phyloP scores from a whole-genome alignment of 176 grass and related monocot genomes.

The Carex kokanica region DNA sequence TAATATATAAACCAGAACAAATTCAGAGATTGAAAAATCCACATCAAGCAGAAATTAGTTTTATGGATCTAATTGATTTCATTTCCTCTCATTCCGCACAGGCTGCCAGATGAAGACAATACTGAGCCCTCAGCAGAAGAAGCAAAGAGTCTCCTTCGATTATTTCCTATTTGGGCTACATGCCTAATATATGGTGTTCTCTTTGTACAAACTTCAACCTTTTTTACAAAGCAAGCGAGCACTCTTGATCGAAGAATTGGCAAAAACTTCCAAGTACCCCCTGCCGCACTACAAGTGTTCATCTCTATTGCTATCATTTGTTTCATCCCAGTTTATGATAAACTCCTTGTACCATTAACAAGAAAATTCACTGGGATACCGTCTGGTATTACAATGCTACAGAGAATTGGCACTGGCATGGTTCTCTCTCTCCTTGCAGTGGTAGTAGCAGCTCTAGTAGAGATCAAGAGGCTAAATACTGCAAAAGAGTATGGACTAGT shows the following conservation, averaged over 20 bases:
- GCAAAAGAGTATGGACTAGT: constrained; percentile 40
- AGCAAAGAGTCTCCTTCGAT: constrained; percentile 17
- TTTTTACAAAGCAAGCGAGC: constrained; percentile 72
- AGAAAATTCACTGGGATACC: constrained; percentile 42
- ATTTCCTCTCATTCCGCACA: neutral
- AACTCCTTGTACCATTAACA: constrained; percentile 41
- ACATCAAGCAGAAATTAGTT: neutral
- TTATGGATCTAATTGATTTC: neutral
- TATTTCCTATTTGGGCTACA: constrained; percentile 54
- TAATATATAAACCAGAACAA: neutral
- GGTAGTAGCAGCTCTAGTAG: constrained; percentile 49
- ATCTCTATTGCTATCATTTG: constrained; percentile 30
- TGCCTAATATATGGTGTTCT: constrained; percentile 45
- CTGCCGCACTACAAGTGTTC: constrained; percentile 58
- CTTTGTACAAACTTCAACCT: constrained; percentile 42
- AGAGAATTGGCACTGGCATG: constrained; percentile 55
- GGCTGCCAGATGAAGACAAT: neutral
- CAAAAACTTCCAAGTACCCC: constrained; percentile 31
- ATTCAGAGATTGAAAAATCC: neutral
- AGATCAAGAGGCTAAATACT: constrained; percentile 40
- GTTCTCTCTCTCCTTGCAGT: constrained; percentile 38
- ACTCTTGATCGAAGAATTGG: constrained; percentile 58
- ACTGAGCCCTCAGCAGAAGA: constrained; percentile 20
- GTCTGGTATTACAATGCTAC: constrained; percentile 59
- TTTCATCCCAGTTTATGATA: constrained; percentile 55